phyloP scores from a whole-genome alignment of 1,284 basidiomycete species.

The Ceratobasidium sp. region DNA sequence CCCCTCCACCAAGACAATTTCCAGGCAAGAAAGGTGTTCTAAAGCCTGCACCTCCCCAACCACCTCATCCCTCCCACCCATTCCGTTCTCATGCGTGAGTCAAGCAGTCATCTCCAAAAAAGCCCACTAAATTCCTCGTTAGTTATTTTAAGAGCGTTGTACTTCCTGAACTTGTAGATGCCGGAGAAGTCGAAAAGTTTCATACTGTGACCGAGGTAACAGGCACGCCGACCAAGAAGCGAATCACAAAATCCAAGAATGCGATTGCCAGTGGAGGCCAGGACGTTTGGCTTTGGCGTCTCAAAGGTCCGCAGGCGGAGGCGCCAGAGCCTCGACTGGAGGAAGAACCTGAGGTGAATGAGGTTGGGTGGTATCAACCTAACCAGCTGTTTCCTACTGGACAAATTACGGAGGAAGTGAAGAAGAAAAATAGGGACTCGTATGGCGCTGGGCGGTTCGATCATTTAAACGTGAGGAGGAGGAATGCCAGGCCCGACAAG shows the following conservation, averaged over 20 bases:
- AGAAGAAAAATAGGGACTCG: neutral
- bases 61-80: slow-evolving; percentile 19
- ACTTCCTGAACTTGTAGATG: neutral
- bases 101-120: too few species aligned
- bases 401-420: neutral
- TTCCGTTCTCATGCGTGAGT: slow-evolving; percentile 29
- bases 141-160: slow-evolving; percentile 21
- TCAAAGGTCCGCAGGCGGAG: slow-evolving; percentile 1
- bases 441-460: slow-evolving; percentile 21
- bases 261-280: slow-evolving; percentile 4
- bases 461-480: slow-evolving; percentile 23
- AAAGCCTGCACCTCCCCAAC: slow-evolving; percentile 27
- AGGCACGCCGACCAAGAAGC: neutral
- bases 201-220: neutral
- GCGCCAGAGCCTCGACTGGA: slow-evolving; percentile 4
- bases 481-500: slow-evolving; percentile 13
- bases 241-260: neutral
- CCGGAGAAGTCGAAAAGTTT: slow-evolving; percentile 31
- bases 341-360: slow-evolving; percentile 11
- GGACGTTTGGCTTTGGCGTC: slow-evolving; percentile 26
- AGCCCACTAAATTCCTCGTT: neutral
- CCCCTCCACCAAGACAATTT: slow-evolving; percentile 20
- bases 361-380: neutral
- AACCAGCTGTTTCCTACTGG: neutral
- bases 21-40: neutral